Conservation (phyloP, 768 basidiomycete genomes). For the Boletus rufocinnamomeus region DNA sequence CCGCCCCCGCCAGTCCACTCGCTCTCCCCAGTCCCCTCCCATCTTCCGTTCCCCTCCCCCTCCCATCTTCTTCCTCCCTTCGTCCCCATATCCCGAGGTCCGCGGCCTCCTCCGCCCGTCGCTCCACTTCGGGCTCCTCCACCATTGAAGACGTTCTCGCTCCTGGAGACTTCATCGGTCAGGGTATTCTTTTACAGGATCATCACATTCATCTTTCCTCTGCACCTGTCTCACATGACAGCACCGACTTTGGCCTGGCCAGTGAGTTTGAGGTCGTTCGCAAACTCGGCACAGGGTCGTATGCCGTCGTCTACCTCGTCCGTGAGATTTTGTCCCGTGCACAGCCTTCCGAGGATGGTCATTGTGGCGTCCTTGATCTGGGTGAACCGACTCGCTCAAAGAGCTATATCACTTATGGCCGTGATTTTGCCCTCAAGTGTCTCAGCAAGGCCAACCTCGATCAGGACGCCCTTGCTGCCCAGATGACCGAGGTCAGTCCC, state of each 20-base stretch:
- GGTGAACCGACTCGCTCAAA: conserved; percentile 42
- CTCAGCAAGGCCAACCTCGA: conserved; percentile 93
- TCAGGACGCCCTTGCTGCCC: conserved; percentile 82
- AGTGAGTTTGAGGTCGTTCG: conserved; percentile 82
- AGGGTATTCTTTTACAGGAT: conserved; percentile 65
- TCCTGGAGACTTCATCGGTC: conserved; percentile 73
- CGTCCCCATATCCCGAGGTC: conserved; percentile 40
- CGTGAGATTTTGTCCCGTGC: conserved; percentile 57
- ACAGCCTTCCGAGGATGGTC: conserved; percentile 52
- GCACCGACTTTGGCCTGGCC: conserved; percentile 49
- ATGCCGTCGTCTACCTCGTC: conserved; percentile 94
- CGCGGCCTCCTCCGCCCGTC: conserved; percentile 33
- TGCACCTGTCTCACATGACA: conserved; percentile 34
- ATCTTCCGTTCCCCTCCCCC: conserved; percentile 32
- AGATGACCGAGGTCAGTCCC: conserved; percentile 79
- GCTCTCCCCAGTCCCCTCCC: conserved; percentile 37
- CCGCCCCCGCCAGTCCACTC: conserved; percentile 21
- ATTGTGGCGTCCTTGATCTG: conserved; percentile 56
- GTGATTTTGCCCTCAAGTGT: conserved; percentile 94
- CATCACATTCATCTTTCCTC: conserved; percentile 63
- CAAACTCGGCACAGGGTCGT: conserved; percentile 84
- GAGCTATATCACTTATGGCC: conserved; percentile 56
- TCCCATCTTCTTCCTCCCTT: conserved; percentile 36
- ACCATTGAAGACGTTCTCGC: conserved; percentile 54
- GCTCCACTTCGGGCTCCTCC: conserved; percentile 35